These are phyloP conservation scores for Vinca minor DNA, from an alignment of 257 asterid genomes.

Conservation along the genomic window DNA sequence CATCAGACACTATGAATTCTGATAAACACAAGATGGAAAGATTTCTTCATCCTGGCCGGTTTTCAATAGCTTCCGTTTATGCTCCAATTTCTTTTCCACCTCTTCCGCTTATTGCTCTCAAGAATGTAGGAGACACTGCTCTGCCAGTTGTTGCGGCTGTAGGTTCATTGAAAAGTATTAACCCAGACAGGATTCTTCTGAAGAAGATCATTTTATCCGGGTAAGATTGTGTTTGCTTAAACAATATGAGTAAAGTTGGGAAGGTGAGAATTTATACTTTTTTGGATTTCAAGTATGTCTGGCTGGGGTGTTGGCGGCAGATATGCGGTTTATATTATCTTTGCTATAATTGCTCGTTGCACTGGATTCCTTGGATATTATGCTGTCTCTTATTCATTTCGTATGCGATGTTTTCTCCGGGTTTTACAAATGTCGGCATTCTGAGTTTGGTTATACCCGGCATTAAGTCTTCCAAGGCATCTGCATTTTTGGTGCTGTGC, in stretches of 20 bases:
- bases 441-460: too few species aligned
- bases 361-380: too few species aligned
- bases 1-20: constrained; percentile 65
- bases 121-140: constrained; percentile 45
- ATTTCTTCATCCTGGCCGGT: constrained; percentile 85
- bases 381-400: too few species aligned
- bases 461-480: too few species aligned
- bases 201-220: constrained; percentile 91
- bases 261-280: not conserved
- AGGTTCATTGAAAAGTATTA: constrained; percentile 75
- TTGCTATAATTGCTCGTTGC: not conserved
- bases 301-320: not conserved
- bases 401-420: too few species aligned
- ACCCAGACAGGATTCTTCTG: constrained; percentile 72
- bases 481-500: not conserved
- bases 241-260: not conserved
- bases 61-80: constrained; percentile 74
- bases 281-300: not conserved
- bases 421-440: too few species aligned
- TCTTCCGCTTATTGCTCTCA: constrained; percentile 70
- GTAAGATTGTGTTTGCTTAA: constrained; percentile 32
- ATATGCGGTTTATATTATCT: not conserved
- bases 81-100: constrained; percentile 81
- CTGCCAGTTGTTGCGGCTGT: constrained; percentile 68
- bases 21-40: constrained; percentile 97